Percentiles rank a stretch among this genome's conserved stretches.
These are phyloP conservation scores for Lactarius hatsudake DNA, from an alignment of 768 basidiomycete genomes.

Conservation along the genomic window DNA sequence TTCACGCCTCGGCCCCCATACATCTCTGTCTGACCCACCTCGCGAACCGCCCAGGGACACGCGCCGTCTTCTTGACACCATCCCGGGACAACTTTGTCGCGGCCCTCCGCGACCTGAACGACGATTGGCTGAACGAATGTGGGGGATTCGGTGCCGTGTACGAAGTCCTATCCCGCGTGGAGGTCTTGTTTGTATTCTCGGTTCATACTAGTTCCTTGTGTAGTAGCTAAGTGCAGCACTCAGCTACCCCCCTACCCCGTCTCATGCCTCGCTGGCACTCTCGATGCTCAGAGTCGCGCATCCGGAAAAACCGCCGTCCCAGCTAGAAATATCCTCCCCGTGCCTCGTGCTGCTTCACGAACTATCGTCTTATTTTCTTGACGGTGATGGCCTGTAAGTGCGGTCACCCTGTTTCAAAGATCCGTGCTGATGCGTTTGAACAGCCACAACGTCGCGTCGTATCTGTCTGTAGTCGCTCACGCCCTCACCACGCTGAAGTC, in stretches of 20 bases:
- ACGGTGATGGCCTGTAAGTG: constrained; percentile 16
- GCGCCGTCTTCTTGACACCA: constrained; percentile 51
- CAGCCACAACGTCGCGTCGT: constrained; percentile 20
- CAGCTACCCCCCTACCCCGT: constrained; percentile 22
- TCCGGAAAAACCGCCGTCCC: constrained; percentile 2
- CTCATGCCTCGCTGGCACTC: constrained; percentile 21
- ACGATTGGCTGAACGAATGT: constrained; percentile 39
- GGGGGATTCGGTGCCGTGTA: constrained; percentile 33
- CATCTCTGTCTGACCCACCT: constrained; percentile 58
- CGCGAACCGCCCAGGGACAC: constrained; percentile 35
- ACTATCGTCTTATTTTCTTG: constrained; percentile 25
- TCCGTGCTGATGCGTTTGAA: not conserved
- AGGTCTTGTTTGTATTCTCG: constrained; percentile 50
- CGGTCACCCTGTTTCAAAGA: not conserved
- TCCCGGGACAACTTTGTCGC: constrained; percentile 45
- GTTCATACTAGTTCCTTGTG: not conserved
- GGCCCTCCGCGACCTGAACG: constrained; percentile 47
- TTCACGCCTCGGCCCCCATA: constrained; percentile 67
- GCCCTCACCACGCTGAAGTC: constrained; percentile 8
- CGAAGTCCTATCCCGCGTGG: constrained; percentile 31
- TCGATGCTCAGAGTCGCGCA: constrained; percentile 23
- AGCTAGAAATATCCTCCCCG: constrained; percentile 11
- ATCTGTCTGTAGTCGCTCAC: constrained; percentile 24
- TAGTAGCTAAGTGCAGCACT: not conserved
- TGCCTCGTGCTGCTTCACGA: constrained; percentile 26